Base-by-base conservation (phyloP, 345 rosid species). In the Viola odorata region DNA sequence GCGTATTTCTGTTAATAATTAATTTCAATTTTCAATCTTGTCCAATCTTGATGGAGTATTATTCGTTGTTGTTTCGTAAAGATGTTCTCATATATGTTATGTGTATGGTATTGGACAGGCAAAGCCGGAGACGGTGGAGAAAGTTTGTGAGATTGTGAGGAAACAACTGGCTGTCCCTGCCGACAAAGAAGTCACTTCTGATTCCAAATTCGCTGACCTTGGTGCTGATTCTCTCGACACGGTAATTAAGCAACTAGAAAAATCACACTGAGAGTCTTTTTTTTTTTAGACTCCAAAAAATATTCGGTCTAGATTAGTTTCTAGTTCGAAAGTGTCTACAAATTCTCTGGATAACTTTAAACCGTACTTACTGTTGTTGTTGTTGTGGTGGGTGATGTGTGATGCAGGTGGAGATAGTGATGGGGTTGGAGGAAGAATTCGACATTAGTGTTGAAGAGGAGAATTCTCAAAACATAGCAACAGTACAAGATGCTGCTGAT, bases 221-320 rank as follows among this genome's bases (percentile, higher is more conserved):
- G 75, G 75, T 60, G 71, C 75, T 12, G 71, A 66, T 61, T 72
- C 71, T 17, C 75, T 71, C 6, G 75, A 71, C 58, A 71, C 71
- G 1, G 67, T n/a, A n/a, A n/a, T n/a, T n/a, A n/a, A n/a, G n/a
- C n/a, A n/a, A n/a, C n/a, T n/a, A n/a, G n/a, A n/a, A n/a, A n/a
- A n/a, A n/a, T n/a, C n/a, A n/a, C n/a, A n/a, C n/a, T n/a, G n/a
- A n/a, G n/a, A n/a, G n/a, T n/a, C n/a, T n/a, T n/a, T n/a, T n/a
- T n/a, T n/a, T n/a, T n/a, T 23, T 23, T 2, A 23, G 32, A 23
- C 32, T 23, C 32, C 32, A 2, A 23, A 23, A 23, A 23, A 23
- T 23, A 23, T 2, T 23, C 32, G 32, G 32, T 0, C 32, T 23
- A 23, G 32, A 23, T 23, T 23, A 23, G 32, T 23, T 23, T 23